Conservation (phyloP, 75 land plant species). For the Sequoia sempervirens region DNA sequence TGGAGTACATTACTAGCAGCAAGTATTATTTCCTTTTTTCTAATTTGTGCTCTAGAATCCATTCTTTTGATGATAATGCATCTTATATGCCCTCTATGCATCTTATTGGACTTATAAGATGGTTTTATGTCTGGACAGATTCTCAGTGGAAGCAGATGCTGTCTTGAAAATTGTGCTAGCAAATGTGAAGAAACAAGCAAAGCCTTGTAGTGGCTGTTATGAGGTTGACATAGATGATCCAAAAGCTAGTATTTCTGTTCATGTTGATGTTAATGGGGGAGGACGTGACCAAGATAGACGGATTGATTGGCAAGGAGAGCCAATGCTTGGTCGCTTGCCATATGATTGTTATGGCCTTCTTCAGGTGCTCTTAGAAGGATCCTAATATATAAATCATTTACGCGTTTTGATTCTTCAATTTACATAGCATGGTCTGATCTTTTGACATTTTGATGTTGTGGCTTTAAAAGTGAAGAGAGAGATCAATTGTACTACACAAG, state of each 20-base stretch:
- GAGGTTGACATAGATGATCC: slow-evolving; percentile 28
- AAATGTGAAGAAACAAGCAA: slow-evolving; percentile 8
- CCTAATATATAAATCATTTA: not conserved
- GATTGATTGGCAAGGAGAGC: slow-evolving; percentile 41
- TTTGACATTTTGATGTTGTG: not conserved
- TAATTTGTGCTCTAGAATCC: not conserved
- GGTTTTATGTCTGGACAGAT: slow-evolving; percentile 12
- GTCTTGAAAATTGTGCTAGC: slow-evolving; percentile 11
- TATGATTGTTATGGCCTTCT: slow-evolving; percentile 36
- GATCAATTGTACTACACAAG: not conserved
- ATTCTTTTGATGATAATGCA: not conserved
- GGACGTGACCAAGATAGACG: slow-evolving; percentile 23
- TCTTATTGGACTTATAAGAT: not conserved
- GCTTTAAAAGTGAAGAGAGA: not conserved
- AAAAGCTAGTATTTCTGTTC: slow-evolving; percentile 15
- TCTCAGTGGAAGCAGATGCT: slow-evolving; percentile 5
- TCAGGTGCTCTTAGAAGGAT: slow-evolving; percentile 13
- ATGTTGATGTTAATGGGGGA: slow-evolving; percentile 10
- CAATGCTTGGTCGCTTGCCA: slow-evolving; percentile 38
- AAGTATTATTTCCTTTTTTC: not conserved
- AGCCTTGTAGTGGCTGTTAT: slow-evolving; percentile 29
- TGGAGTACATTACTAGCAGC: not conserved
- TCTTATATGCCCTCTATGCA: too few species aligned
- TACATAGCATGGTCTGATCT: not conserved
- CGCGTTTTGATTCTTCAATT: not conserved